These are phyloP conservation scores for Kwoniella dendrophila DNA, from an alignment of 768 basidiomycete genomes.

Conservation along the genomic window DNA sequence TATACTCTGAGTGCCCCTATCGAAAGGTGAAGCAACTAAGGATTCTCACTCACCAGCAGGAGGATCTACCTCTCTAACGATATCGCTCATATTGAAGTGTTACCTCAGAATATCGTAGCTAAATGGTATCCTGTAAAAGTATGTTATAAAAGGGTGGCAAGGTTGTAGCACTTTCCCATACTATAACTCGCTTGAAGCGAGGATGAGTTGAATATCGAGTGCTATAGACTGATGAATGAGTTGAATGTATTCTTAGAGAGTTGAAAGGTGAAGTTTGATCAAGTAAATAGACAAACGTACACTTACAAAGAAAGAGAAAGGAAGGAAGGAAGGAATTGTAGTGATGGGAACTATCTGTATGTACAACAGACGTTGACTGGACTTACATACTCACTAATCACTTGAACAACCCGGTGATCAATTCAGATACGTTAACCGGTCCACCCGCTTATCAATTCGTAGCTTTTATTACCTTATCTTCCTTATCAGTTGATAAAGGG, in stretches of 20 bases:
- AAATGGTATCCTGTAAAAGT: not conserved
- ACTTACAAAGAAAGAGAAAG: too few species aligned
- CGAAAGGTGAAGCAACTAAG: not conserved
- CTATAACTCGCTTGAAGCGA: not conserved
- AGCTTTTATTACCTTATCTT: not conserved
- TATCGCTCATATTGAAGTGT: not conserved
- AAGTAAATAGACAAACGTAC: too few species aligned
- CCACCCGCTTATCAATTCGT: slow-evolving; percentile 3
- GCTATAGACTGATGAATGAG: not conserved
- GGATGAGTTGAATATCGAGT: not conserved
- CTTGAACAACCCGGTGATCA: not conserved
- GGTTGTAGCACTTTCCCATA: not conserved
- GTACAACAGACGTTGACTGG: not conserved
- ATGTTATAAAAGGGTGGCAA: not conserved
- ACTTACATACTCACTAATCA: too few species aligned
- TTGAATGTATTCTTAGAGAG: not conserved
- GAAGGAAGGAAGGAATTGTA: not conserved
- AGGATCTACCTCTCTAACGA: not conserved
- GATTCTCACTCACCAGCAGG: not conserved
- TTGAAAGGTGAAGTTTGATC: not conserved
- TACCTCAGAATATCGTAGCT: not conserved
- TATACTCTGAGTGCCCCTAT: too few species aligned
- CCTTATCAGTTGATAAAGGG: slow-evolving; percentile 4
- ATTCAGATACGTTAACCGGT: slow-evolving; percentile 9
- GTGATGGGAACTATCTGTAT: slow-evolving; percentile 11